Evolutionary conservation across 2,329 filamentous ascomycete genomes (phyloP).

Genomic region (Nothopassalora personata): DNA sequence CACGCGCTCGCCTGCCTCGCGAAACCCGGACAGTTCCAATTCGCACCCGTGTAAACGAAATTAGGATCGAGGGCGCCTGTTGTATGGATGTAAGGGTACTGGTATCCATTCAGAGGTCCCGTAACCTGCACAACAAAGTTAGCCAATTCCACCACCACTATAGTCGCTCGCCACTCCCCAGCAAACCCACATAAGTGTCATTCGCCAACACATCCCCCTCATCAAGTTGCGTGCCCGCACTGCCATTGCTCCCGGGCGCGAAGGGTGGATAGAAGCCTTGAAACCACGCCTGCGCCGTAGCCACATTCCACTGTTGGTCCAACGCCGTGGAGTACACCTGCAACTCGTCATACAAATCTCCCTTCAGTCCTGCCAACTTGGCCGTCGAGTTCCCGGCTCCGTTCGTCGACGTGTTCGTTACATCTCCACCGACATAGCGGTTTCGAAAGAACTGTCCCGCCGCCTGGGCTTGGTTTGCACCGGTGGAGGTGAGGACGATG

Average conservation of each 20-base stretch:
- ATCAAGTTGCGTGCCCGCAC: slow-evolving; percentile 29
- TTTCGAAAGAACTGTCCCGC: slow-evolving; percentile 49
- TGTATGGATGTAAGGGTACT: slow-evolving; percentile 50
- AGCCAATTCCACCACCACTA: not conserved
- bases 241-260: slow-evolving; percentile 25
- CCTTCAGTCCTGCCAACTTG: slow-evolving; percentile 43
- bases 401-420: slow-evolving; percentile 11
- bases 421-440: slow-evolving; percentile 44
- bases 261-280: slow-evolving; percentile 56
- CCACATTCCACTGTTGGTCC: slow-evolving; percentile 44
- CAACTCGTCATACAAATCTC: slow-evolving; percentile 38
- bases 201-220: slow-evolving; percentile 45
- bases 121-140: slow-evolving; percentile 28
- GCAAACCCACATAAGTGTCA: slow-evolving; percentile 30
- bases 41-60: slow-evolving; percentile 47
- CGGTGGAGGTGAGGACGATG: slow-evolving; percentile 46
- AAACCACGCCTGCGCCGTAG: slow-evolving; percentile 57
- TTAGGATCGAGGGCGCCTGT: slow-evolving; percentile 43
- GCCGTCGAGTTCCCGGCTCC: slow-evolving; percentile 25
- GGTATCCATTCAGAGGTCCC: slow-evolving; percentile 52
- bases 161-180: not conserved
- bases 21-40: slow-evolving; percentile 27
- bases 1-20: slow-evolving; percentile 38
- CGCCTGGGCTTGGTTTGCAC: slow-evolving; percentile 50
- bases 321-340: slow-evolving; percentile 46